Base-by-base conservation (phyloP, 2,329 filamentous ascomycete genomes). In the Aspergillus clavatus region DNA sequence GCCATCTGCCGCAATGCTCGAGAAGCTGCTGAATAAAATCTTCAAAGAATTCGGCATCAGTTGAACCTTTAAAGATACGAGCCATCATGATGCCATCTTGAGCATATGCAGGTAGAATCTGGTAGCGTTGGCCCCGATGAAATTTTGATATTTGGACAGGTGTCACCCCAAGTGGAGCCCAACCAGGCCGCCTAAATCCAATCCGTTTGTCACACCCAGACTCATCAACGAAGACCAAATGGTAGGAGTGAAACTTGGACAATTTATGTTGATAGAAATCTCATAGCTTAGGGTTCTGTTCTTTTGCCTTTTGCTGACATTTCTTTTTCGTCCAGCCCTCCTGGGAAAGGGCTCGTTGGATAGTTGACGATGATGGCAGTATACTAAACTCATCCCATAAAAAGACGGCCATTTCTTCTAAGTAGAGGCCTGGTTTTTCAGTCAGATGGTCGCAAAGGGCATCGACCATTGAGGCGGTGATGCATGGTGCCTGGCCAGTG, bases 151-250 rank as follows among this genome's bases (percentile, higher is more conserved):
- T 43, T 47, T 60, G 46, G 19, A 59, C 31, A 10, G 59, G 63
- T 4, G n/a, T n/a, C n/a, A n/a, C n/a, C n/a, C n/a, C n/a, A n/a
- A n/a, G 59, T 52, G 60, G 66, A 43, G 65, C 62, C 67, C 61
- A 72, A 4, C 61, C 61, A 7, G 51, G 67, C 12, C 60, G 53
- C 42, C 66, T 52, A 43, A 59, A 63, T 8, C 65, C 59, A 47
- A 59, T 53, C 14, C 55, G 53, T 48, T 63, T 68, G 45, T 71
- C 60, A 52, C 56, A 68, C 3, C 65, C 60, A 46, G 68, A 70
- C 51, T 72, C 58, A 46, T 71, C 60, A 24, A 67, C 53, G 42
- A 55, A 70, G 7, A 71, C 58, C 8, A 67, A 50, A 22, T 69
- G 57, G 46, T 67, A 64, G 1, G 59, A 65, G 8, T 48, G 46